Base-by-base conservation (phyloP, 345 rosid species). In the Hevea brasiliensis region DNA sequence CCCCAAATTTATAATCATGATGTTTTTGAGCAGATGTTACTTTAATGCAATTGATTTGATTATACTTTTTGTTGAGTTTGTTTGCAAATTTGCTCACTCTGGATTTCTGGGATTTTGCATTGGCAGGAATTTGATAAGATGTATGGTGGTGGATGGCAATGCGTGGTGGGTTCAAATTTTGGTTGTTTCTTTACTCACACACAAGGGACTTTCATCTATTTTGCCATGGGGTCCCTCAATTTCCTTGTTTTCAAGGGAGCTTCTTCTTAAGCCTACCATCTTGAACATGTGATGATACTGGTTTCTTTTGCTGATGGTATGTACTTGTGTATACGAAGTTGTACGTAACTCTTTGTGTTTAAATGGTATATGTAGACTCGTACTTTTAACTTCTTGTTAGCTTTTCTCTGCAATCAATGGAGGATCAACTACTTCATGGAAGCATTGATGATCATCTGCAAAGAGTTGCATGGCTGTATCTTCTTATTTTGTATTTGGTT, bases 111-210 rank as follows among this genome's bases (percentile, higher is more conserved):
- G 3, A 53, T 9, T 9, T 50, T 6, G 18, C 57, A 58, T 23
- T 41, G 57, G 60, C 81, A 87, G 91, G 90, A 86, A 74, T 89
- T 87, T 86, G 91, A 89, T 77, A 51, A 59, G 74, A 79, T 60
- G 72, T 85, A 82, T 74, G 88, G 90, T 3, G 78, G 84, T 71
- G 92, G 91, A 77, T 88, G 92, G 90, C 90, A 89, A 77, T 89
- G 89, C 79, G 91, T 87, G 72, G 91, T 87, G 74, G 94, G 94
- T 69, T 87, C 91, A 63, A 85, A 80, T 51, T 89, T 89, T 78
- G 87, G 90, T 40, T 87, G 92, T 74, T 89, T 86, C 73, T 89
- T 89, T 72, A 89, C 92, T 60, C 90, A 86, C 76, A 78, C 89
- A 0, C 72, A 82, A 71, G 94, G 94, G 57, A 82, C 82, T 74